Evolutionary conservation across 2,329 filamentous ascomycete species (phyloP).

Genomic region (Niveomyces coronatus): DNA sequence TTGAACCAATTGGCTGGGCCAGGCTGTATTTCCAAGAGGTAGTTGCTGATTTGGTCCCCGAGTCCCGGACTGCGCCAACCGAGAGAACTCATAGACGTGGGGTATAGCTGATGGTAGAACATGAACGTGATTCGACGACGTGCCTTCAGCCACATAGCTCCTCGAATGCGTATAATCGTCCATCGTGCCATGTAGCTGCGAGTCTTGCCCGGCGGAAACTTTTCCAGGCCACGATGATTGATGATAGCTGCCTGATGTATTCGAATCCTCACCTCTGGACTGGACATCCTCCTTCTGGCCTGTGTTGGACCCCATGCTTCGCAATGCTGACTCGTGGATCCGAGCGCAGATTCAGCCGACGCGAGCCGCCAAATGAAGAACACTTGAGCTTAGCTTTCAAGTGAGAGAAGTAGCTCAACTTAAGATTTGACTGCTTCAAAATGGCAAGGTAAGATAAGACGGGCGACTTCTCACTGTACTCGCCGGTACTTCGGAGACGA

Average conservation of each 20-base stretch:
- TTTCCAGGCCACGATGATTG: slow-evolving; percentile 46
- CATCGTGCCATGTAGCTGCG: slow-evolving; percentile 40
- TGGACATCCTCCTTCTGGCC: slow-evolving; percentile 21
- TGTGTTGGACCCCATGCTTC: slow-evolving; percentile 25
- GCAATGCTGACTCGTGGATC: neutral
- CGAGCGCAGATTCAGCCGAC: too few relatives aligned
- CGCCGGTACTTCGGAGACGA: too few relatives aligned
- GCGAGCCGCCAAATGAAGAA: too few relatives aligned
- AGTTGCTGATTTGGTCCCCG: slow-evolving; percentile 34
- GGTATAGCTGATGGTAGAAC: slow-evolving; percentile 47
- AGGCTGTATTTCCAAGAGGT: slow-evolving; percentile 61
- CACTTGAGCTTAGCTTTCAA: too few relatives aligned
- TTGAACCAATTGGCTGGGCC: slow-evolving; percentile 76
- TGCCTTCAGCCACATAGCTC: slow-evolving; percentile 42
- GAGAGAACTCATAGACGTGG: slow-evolving; percentile 32
- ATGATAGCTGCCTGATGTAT: neutral
- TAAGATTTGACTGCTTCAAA: too few relatives aligned
- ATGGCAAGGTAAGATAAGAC: too few relatives aligned
- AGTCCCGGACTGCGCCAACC: slow-evolving; percentile 29
- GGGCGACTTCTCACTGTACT: too few relatives aligned
- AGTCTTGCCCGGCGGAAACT: slow-evolving; percentile 53
- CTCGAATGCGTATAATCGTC: slow-evolving; percentile 53
- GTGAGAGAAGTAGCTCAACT: too few relatives aligned
- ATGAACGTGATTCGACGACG: slow-evolving; percentile 40
- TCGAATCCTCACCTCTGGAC: slow-evolving; percentile 19